Evolutionary conservation across 1,139 yeast species (phyloP).

Genomic region (Kurtzmaniella quercitrusa): DNA sequence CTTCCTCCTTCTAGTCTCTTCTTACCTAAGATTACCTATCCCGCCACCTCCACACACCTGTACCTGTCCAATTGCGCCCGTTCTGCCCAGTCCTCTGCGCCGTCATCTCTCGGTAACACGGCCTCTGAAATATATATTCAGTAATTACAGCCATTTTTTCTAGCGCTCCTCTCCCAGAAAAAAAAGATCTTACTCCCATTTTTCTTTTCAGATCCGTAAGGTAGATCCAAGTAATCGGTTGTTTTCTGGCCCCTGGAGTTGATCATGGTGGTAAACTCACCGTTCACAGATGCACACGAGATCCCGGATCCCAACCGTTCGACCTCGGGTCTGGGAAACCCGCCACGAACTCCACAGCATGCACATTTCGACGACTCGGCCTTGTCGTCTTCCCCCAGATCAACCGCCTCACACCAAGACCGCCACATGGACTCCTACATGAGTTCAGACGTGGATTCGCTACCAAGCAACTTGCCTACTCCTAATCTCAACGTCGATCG

Average conservation of each 20-base stretch:
- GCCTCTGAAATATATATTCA: not conserved
- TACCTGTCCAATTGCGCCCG: no score
- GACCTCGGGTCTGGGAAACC: not conserved
- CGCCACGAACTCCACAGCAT: constrained; percentile 4
- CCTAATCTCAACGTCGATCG: constrained; percentile 21
- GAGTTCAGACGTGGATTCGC: constrained; percentile 4
- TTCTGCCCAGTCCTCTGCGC: no score
- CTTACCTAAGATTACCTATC: not conserved
- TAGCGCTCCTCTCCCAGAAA: not conserved
- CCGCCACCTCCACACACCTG: not conserved
- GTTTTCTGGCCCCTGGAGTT: not conserved
- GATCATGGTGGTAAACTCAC: not conserved
- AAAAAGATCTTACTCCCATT: not conserved
- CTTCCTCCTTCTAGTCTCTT: no score
- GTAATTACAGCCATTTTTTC: no score
- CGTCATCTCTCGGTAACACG: not conserved
- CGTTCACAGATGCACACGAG: constrained; percentile 8
- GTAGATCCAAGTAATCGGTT: not conserved
- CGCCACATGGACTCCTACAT: constrained; percentile 1
- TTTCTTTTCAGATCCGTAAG: not conserved
- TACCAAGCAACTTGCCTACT: constrained; percentile 21
- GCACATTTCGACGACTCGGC: constrained; percentile 5
- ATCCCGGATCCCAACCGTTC: constrained; percentile 1
- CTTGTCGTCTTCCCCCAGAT: constrained; percentile 3
- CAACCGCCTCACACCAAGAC: constrained; percentile 4